A percentile compares a stretch with the other conserved stretches of the same genome.
These are phyloP conservation scores for Nyctanthes arbortristis DNA, from an alignment of 257 asterid genomes.

Conservation along the genomic window DNA sequence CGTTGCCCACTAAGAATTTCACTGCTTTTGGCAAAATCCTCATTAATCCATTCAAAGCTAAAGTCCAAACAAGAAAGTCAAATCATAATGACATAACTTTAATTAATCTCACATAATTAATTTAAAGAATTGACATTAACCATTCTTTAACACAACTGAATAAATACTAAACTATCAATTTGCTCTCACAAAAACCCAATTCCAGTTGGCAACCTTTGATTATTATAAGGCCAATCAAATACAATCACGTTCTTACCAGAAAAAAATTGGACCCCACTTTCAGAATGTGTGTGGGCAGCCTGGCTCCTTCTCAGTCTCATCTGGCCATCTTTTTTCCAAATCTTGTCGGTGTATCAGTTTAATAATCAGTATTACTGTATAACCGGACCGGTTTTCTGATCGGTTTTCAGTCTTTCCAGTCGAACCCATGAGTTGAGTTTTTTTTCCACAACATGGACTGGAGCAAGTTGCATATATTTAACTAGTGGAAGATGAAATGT, in stretches of 20 bases:
- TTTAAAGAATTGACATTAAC: constrained; percentile 4
- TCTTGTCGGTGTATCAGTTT: constrained; percentile 25
- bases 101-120: constrained; percentile 18
- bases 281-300: constrained; percentile 34
- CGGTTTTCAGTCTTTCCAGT: constrained; percentile 2
- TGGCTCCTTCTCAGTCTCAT: constrained; percentile 26
- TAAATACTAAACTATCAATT: neutral
- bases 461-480: constrained; percentile 15
- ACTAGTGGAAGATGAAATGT: too few relatives aligned
- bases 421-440: constrained; percentile 10
- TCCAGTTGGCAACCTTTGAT: constrained; percentile 50
- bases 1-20: constrained; percentile 10
- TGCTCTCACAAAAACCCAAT: constrained; percentile 3
- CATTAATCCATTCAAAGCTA: neutral
- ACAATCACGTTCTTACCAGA: constrained; percentile 42
- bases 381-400: neutral
- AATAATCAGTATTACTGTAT: neutral
- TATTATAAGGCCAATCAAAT: constrained; percentile 37
- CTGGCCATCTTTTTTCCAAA: constrained; percentile 23
- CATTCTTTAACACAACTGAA: constrained; percentile 3
- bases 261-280: constrained; percentile 43
- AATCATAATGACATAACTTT: constrained; percentile 10
- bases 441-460: neutral
- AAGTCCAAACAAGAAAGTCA: constrained; percentile 19
- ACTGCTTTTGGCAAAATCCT: neutral